Conservation (phyloP, 2,329 filamentous ascomycete genomes). For the Penicillium rolfsii region DNA sequence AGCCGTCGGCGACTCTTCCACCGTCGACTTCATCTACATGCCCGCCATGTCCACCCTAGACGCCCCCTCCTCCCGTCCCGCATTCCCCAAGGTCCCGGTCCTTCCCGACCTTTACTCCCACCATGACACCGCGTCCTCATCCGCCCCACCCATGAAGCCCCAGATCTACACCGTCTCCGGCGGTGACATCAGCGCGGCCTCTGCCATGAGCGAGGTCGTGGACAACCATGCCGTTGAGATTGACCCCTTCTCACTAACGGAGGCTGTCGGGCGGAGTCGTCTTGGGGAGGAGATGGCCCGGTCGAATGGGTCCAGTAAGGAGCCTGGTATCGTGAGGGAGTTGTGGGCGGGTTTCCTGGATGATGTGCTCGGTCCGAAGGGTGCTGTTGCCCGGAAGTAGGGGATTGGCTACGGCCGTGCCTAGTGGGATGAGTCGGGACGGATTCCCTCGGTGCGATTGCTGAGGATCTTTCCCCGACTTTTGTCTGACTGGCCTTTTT, state of each 20-base stretch:
- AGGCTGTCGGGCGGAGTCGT: constrained; percentile 49
- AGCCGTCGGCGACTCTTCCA: constrained; percentile 60
- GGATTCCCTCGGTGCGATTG: constrained; percentile 17
- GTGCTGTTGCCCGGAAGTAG: constrained; percentile 28
- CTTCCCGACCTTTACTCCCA: constrained; percentile 47
- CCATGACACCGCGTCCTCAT: constrained; percentile 28
- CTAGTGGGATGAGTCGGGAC: constrained; percentile 13
- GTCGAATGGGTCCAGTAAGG: constrained; percentile 35
- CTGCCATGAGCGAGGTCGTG: constrained; percentile 61
- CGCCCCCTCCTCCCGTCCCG: constrained; percentile 32
- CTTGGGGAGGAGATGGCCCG: constrained; percentile 41
- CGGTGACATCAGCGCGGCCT: constrained; percentile 49
- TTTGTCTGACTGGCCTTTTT: background rate
- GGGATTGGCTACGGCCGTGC: background rate
- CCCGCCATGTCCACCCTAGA: constrained; percentile 55
- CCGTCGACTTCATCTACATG: constrained; percentile 66
- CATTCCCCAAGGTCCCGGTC: constrained; percentile 55
- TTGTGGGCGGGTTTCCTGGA: constrained; percentile 44
- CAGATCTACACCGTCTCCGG: constrained; percentile 57
- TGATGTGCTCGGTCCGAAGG: constrained; percentile 43
- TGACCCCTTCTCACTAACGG: constrained; percentile 60
- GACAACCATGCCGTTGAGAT: constrained; percentile 61
- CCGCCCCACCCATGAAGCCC: constrained; percentile 54
- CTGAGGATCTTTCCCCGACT: constrained; percentile 4
- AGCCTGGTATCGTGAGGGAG: constrained; percentile 39